Conservation (phyloP, 345 rosid genomes). For the Turritis glabra region DNA sequence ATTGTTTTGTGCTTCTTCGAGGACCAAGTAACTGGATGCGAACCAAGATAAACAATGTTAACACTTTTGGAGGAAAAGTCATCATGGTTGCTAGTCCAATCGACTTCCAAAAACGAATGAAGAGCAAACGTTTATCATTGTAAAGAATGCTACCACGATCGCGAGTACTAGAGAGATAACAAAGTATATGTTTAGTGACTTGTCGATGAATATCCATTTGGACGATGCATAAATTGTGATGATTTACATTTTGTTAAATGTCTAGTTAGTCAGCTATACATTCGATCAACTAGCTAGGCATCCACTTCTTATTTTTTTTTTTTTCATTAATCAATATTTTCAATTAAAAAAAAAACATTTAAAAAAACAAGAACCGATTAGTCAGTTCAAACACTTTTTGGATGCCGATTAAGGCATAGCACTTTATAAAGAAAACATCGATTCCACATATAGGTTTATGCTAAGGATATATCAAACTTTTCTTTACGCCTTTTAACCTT, state of each 20-base stretch:
- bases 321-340: not conserved
- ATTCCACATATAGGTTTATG: constrained; percentile 15
- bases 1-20: no score
- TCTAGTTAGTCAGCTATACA: not conserved
- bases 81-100: no score
- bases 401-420: not conserved
- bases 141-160: no score
- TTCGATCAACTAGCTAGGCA: not conserved
- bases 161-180: no score
- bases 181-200: not conserved
- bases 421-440: not conserved
- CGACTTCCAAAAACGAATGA: no score
- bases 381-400: not conserved
- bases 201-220: not conserved
- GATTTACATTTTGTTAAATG: not conserved
- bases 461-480: constrained; percentile 31
- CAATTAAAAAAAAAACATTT: not conserved
- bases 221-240: not conserved
- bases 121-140: no score
- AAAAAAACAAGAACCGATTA: not conserved
- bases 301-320: not conserved
- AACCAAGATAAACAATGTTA: no score
- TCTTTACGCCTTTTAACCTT: not conserved
- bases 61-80: no score
- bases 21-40: no score